A percentile compares a stretch with the other conserved stretches of the same genome.
Evolutionary conservation across 2,329 filamentous ascomycete species (phyloP).

Genomic region (Trichophaea hybrida): DNA sequence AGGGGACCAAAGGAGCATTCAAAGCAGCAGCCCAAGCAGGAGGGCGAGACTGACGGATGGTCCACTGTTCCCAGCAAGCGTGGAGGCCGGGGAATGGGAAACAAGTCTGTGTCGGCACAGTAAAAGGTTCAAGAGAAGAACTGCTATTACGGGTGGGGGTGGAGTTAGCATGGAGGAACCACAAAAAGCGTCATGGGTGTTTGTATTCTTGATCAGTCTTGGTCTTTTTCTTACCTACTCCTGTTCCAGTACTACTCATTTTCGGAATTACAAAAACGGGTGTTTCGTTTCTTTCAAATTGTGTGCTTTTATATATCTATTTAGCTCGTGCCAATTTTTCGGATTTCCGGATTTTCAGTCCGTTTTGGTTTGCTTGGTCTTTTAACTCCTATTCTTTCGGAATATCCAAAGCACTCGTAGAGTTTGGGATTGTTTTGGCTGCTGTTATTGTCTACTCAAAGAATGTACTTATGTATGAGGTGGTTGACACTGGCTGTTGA

Average conservation of each 20-base stretch:
- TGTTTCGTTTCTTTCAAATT: not conserved
- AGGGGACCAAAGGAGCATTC: constrained; percentile 3
- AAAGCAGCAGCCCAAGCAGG: constrained; percentile 7
- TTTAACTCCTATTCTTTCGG: too few species aligned
- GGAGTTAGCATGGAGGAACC: not conserved
- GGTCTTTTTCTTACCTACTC: not conserved
- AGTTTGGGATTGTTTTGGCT: too few species aligned
- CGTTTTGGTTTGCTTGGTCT: too few species aligned
- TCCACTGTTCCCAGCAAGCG: not conserved
- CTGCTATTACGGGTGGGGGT: not conserved
- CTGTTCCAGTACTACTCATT: not conserved
- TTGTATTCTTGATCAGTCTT: not conserved
- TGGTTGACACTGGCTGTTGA: too few species aligned
- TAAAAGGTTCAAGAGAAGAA: not conserved
- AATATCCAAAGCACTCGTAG: too few species aligned
- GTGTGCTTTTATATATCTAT: not conserved
- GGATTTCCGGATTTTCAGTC: too few species aligned
- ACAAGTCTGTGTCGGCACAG: not conserved
- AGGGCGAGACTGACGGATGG: constrained; percentile 1
- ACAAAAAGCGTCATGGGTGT: not conserved
- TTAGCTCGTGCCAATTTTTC: too few species aligned
- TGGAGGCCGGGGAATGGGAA: not conserved
- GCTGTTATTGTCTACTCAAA: too few species aligned
- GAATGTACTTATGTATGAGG: too few species aligned
- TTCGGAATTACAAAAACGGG: not conserved